phyloP scores from a whole-genome alignment of 805 yeast species.

The Dipodascus geniculatus region DNA sequence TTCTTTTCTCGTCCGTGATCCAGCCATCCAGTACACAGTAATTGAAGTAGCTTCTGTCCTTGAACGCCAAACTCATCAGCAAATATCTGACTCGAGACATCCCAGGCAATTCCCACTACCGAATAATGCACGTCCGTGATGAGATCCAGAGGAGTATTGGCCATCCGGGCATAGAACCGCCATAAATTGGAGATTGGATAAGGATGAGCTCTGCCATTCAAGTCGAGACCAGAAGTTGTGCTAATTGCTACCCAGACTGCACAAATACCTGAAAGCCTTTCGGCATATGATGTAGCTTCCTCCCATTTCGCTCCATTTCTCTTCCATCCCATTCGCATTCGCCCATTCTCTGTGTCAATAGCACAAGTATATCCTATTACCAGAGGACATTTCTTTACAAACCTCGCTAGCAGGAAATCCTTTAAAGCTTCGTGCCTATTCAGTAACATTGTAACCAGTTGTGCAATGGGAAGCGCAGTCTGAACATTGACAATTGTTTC shows the following conservation, averaged over 20 bases:
- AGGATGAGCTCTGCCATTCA: constrained; percentile 32
- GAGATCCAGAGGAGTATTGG: constrained; percentile 42
- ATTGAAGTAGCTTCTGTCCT: constrained; percentile 45
- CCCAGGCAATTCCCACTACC: constrained; percentile 85
- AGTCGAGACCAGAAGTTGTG: constrained; percentile 36
- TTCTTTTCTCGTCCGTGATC: constrained; percentile 36
- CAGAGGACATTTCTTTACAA: constrained; percentile 84
- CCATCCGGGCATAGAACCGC: constrained; percentile 59
- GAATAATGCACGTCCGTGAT: constrained; percentile 61
- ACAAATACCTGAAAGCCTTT: constrained; percentile 76
- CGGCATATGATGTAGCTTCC: constrained; percentile 61
- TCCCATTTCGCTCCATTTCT: constrained; percentile 34
- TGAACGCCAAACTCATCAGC: constrained; percentile 52
- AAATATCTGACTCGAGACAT: constrained; percentile 54
- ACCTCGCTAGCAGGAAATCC: constrained; percentile 58
- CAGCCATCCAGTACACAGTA: constrained; percentile 43
- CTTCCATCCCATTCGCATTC: constrained; percentile 82
- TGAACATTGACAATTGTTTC: constrained; percentile 74
- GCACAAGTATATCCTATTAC: constrained; percentile 71
- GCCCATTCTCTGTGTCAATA: constrained; percentile 72
- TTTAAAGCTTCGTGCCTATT: constrained; percentile 39
- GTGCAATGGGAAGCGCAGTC: constrained; percentile 71
- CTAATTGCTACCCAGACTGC: constrained; percentile 66
- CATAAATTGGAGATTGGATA: constrained; percentile 49
- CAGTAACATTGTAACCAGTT: constrained; percentile 45